These are phyloP conservation scores for Globisporangium cystogenes DNA, from an alignment of 352 stramenopile genomes.

Conservation along the genomic window DNA sequence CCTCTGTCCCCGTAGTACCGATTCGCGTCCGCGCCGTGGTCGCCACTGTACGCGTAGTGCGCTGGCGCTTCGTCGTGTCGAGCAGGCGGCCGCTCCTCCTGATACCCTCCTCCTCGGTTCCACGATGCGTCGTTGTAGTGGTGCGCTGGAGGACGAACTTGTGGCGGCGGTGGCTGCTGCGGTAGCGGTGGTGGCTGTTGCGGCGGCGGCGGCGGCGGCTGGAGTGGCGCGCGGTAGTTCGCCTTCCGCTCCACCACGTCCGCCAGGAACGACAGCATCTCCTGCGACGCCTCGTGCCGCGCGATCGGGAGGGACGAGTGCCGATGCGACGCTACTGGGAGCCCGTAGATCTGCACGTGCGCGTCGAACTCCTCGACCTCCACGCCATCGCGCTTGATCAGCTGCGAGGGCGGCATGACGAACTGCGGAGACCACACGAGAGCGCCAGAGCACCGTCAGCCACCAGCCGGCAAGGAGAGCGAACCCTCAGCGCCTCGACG, in stretches of 20 bases:
- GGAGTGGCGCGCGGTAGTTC: background rate
- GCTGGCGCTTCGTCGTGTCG: background rate
- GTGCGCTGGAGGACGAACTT: background rate
- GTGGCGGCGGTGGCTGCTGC: background rate
- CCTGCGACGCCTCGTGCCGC: slow-evolving; percentile 33
- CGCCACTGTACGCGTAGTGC: background rate
- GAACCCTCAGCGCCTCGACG: background rate
- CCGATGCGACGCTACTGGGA: slow-evolving; percentile 26
- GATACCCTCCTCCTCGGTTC: background rate
- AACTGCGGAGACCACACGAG: slow-evolving; percentile 6
- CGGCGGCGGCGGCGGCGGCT: background rate
- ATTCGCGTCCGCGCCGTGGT: slow-evolving; percentile 4
- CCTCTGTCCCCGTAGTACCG: background rate
- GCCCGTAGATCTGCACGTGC: slow-evolving; percentile 28
- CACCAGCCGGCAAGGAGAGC: no score
- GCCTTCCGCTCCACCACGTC: slow-evolving; percentile 24
- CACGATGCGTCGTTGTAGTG: background rate
- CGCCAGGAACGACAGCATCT: slow-evolving; percentile 38
- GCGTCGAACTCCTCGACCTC: slow-evolving; percentile 26
- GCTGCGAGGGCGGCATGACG: slow-evolving; percentile 6
- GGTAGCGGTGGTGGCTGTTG: background rate
- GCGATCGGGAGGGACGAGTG: slow-evolving; percentile 19
- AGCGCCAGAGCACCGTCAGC: background rate
- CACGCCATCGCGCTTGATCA: slow-evolving; percentile 3
- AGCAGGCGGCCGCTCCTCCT: background rate